Percentiles rank a stretch among this genome's conserved stretches.
Conservation (phyloP, 371 early-diverging fungal species). For the Dichotomocladium elegans region DNA sequence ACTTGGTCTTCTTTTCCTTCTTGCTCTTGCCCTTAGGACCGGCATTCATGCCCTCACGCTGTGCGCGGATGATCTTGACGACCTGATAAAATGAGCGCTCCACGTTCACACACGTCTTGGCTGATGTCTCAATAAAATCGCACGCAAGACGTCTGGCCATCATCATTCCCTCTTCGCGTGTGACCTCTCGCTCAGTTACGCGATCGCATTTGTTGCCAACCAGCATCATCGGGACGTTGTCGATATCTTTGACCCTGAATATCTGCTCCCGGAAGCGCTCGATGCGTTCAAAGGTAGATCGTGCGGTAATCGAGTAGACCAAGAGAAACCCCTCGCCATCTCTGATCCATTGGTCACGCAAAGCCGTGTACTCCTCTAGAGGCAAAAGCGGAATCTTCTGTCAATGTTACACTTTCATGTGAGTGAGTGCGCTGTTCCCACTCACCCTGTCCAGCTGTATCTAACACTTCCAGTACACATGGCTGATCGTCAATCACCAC, state of each 20-base stretch:
- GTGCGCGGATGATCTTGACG: conserved; percentile 47
- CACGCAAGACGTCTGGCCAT: conserved; percentile 30
- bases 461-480: conserved; percentile 91
- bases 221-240: conserved; percentile 78
- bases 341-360: conserved; percentile 17
- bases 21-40: conserved; percentile 5
- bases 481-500: conserved; percentile 95
- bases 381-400: too few relatives aligned
- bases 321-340: conserved; percentile 88
- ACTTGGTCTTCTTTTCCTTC: conserved; percentile 14
- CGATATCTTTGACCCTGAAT: conserved; percentile 74
- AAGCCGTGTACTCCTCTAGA: conserved; percentile 76
- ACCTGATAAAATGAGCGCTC: conserved; percentile 58
- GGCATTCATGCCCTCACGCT: conserved; percentile 12
- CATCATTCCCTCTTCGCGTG: conserved; percentile 43
- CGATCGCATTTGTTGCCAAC: conserved; percentile 91
- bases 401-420: neutral
- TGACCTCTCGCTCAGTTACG: conserved; percentile 70
- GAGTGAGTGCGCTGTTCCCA: conserved; percentile 17
- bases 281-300: conserved; percentile 79
- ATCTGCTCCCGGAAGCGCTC: conserved; percentile 79
- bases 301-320: conserved; percentile 83
- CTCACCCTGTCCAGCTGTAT: conserved; percentile 93
- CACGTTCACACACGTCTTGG: conserved; percentile 76
- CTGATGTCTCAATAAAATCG: conserved; percentile 75